A percentile compares a stretch with the other conserved stretches of the same genome.
Conservation (phyloP, 2,329 filamentous ascomycete species). For the Phoma sp. region DNA sequence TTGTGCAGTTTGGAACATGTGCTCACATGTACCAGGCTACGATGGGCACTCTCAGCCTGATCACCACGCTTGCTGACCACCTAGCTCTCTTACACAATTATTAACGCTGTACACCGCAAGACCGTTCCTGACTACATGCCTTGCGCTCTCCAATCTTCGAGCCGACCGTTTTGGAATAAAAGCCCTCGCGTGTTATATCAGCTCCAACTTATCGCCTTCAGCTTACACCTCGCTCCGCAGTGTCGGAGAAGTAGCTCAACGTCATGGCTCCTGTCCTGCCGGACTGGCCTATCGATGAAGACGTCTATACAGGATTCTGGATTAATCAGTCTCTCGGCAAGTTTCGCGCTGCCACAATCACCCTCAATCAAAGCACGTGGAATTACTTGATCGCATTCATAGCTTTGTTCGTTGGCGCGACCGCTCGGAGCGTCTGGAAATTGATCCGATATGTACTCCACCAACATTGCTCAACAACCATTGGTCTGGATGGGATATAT, state of each 20-base stretch:
- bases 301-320: conserved; percentile 24
- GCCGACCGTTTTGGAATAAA: too few species aligned
- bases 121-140: too few species aligned
- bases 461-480: conserved; percentile 1
- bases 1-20: too few species aligned
- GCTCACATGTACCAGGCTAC: too few species aligned
- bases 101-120: too few species aligned
- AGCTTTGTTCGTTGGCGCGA: conserved; percentile 22
- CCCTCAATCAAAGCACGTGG: conserved; percentile 16
- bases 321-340: conserved; percentile 17
- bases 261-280: background rate
- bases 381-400: conserved; percentile 28
- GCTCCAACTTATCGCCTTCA: background rate
- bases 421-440: conserved; percentile 24
- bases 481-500: conserved; percentile 35
- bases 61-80: too few species aligned
- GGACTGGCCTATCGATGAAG: background rate
- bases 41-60: too few species aligned
- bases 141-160: too few species aligned
- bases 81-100: too few species aligned
- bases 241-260: background rate
- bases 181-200: background rate
- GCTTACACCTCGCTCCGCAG: too few species aligned
- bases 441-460: conserved; percentile 23
- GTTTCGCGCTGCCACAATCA: conserved; percentile 24